Percentiles rank a stretch among this genome's conserved stretches.
Conservation (phyloP, 805 yeast species). For the Scheffersomyces spartinae region DNA sequence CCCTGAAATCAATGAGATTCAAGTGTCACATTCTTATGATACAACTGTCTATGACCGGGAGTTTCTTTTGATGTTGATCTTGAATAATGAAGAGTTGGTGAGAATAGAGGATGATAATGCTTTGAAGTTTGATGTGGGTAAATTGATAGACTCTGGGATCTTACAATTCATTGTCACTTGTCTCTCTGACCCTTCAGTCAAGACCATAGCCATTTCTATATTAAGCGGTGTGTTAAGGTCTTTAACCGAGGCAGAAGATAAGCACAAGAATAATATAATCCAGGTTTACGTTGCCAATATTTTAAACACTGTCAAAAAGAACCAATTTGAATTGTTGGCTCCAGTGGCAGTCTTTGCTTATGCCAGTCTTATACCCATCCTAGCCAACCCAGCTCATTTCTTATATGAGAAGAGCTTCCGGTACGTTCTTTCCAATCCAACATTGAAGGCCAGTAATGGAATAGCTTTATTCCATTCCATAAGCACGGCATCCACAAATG, state of each 20-base stretch:
- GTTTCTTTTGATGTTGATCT: conserved; percentile 48
- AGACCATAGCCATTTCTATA: conserved; percentile 28
- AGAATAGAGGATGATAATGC: conserved; percentile 16
- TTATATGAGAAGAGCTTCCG: conserved; percentile 61
- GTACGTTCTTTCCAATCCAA: conserved; percentile 51
- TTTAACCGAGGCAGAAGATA: conserved; percentile 19
- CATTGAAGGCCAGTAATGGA: conserved; percentile 24
- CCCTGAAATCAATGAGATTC: conserved; percentile 11
- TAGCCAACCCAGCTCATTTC: conserved; percentile 60
- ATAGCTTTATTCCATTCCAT: conserved; percentile 36
- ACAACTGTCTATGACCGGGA: conserved; percentile 51
- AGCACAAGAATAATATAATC: conserved; percentile 24
- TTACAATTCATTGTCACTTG: conserved; percentile 39
- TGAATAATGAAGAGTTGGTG: conserved; percentile 58
- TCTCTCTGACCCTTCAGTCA: conserved; percentile 24
- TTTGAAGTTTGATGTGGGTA: conserved; percentile 38
- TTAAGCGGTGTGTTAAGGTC: conserved; percentile 33
- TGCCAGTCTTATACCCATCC: conserved; percentile 43
- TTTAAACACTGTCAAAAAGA: conserved; percentile 20
- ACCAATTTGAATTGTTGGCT: conserved; percentile 12
- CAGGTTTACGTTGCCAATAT: conserved; percentile 42
- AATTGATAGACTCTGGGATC: conserved; percentile 44
- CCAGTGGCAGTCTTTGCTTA: conserved; percentile 44
- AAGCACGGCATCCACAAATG: conserved; percentile 12
- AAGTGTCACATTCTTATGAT: too few relatives aligned